Evolutionary conservation across 1,284 basidiomycete species (phyloP), one percentile per base, ranked within the genome.

Genomic region (Puccinia brachypodii): DNA sequence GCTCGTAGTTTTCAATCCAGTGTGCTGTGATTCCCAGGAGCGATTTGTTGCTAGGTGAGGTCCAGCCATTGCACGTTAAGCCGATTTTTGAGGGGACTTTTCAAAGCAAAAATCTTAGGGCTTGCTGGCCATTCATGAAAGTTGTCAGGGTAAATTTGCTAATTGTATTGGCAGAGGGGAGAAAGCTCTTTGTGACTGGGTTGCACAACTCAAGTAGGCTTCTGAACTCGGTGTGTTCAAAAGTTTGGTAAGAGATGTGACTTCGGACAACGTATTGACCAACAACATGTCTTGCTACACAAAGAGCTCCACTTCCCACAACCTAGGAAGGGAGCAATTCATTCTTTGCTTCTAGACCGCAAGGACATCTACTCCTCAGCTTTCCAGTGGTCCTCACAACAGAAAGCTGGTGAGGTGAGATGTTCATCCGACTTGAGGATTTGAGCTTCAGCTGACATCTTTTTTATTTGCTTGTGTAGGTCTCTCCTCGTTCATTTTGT

Each of bases 1-100:
- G 40, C 68, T 62, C 31, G 33, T 62, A 62, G 7, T 62, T 62
- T 62, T 62, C 60, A 31, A 62, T 62, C 60, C 60, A 62, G 60
- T 62, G 60, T 31, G 60, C 25, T 19, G 60, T 62, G 25, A 16
- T 11, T 62, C 60, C 60, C 3, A 62, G 60, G 9, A 62, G 28
- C 31, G 60, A 62, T 31, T 62, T 31, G 25, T 62, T 28, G 11
- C 47, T 22, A 50, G 47, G 47, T 50, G 47, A 50, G 47, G 47
- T 50, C 47, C 47, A 50, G 19, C 56, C 25, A 62, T 62, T 25
- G 31, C 16, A 19, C 3, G 60, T 62, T 19, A 31, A 62, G 60
- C 60, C 31, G 25, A 19, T 62, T 62, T 62, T 62, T 62, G 60
- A 62, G 60, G 60, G 60, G 33, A 62, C 11, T 31, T 62, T 62